Conservation (phyloP, 2,329 filamentous ascomycete species). For the Paraphaeosphaeria sporulosa region DNA sequence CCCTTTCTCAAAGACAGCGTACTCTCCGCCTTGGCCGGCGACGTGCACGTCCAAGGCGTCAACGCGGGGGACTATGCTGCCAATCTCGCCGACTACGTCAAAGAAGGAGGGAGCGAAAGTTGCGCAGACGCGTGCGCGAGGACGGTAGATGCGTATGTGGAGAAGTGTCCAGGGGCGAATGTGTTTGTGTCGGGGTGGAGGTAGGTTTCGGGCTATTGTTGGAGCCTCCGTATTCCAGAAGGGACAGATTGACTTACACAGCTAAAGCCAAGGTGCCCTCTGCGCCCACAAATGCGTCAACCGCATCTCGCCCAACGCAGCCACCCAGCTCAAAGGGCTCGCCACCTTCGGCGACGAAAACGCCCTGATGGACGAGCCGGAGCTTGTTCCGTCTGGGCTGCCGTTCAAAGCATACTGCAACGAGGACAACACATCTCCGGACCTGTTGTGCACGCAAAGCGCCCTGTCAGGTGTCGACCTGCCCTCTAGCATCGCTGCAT, state of each 20-base stretch:
- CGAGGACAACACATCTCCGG: slow-evolving; percentile 17
- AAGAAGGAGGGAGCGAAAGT: slow-evolving; percentile 17
- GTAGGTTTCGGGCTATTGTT: not conserved
- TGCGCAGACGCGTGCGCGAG: slow-evolving; percentile 14
- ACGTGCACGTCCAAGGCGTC: slow-evolving; percentile 16
- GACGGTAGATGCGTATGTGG: slow-evolving; percentile 15
- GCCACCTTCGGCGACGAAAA: slow-evolving; percentile 21
- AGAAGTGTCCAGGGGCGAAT: slow-evolving; percentile 14
- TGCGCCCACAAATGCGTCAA: slow-evolving; percentile 21
- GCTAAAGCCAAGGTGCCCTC: slow-evolving; percentile 21
- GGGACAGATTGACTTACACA: too few species aligned
- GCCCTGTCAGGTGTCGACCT: slow-evolving; percentile 18
- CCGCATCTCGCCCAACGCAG: slow-evolving; percentile 1
- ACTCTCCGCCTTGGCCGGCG: slow-evolving; percentile 8
- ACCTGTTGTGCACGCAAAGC: slow-evolving; percentile 19
- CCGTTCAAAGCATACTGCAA: slow-evolving; percentile 13
- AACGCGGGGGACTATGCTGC: slow-evolving; percentile 17
- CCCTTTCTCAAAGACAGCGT: slow-evolving; percentile 12
- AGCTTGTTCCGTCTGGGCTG: slow-evolving; percentile 10
- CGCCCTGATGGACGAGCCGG: slow-evolving; percentile 12
- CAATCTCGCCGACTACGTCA: slow-evolving; percentile 14
- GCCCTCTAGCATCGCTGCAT: slow-evolving; percentile 10
- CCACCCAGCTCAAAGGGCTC: slow-evolving; percentile 16
- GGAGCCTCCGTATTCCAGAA: too few species aligned
- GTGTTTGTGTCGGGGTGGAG: slow-evolving; percentile 20